Evolutionary conservation across 768 basidiomycete species (phyloP), one percentile per base, ranked within the genome.

Genomic region (Suillus discolor): DNA sequence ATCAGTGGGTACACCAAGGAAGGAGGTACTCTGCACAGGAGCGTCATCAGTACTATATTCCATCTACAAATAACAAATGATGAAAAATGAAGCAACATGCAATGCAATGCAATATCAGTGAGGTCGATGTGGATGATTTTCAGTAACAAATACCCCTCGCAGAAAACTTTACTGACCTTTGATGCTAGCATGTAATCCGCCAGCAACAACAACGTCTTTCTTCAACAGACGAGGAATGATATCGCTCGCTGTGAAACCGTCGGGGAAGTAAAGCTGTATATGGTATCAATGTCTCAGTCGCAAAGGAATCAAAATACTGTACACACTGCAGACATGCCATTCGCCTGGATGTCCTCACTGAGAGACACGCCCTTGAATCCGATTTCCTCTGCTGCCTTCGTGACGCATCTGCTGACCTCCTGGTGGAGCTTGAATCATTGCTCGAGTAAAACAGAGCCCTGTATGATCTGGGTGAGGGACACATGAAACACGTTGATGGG

Each of bases 241-340:
- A 70, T 97, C 93, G 8, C 85, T 78, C 0, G 92, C 90, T 31
- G 79, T 79, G n/a, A 96, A 73, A 6, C 94, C 96, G 1, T 89
- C 84, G 15, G 97, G 97, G 72, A 87, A 92, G 78, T 93, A 96
- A 61, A 94, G 73, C 85, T n/a, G n/a, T 90, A 67, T n/a, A 64
- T 53, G 38, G 51, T 18, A 57, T 62, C 63, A 61, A 13, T 13
- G 38, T 36, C 16, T 41, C 57, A 25, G 59, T 8, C 15, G 36
- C 62, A 60, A n/a, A n/a, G n/a, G n/a, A 61, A 57, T 23, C 57
- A 39, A 41, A 41, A 6, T 20, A 31, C 11, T 36, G 15, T 49
- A 73, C 81, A 67, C 72, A 93, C 89, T 49, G 96, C 96, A 7
- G 91, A 93, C 97, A 99, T 98, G 47, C 97, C 96, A 73, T 96